Evolutionary conservation across 176 grass and related monocot genomes (phyloP).

Genomic region (Tuctoria greenei): DNA sequence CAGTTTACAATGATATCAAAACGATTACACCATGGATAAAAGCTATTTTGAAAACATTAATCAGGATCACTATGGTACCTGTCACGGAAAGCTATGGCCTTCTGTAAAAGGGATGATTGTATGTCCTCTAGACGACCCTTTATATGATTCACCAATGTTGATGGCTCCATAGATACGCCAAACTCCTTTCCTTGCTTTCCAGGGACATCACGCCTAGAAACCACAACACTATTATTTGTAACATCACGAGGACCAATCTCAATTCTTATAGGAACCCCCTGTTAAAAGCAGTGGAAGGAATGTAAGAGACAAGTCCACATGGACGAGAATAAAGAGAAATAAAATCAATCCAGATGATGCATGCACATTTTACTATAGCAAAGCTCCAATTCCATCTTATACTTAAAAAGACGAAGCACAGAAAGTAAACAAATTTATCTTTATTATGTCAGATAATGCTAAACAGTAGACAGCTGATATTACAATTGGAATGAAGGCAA

Average conservation of each 20-base stretch:
- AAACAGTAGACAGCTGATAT: not conserved
- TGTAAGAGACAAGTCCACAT: constrained; percentile 13
- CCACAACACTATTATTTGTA: constrained; percentile 67
- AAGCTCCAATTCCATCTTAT: not conserved
- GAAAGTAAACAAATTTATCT: not conserved
- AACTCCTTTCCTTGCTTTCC: constrained; percentile 97
- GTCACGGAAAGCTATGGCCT: constrained; percentile 85
- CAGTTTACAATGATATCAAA: not conserved
- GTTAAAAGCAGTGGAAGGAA: constrained; percentile 34
- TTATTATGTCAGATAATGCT: not conserved
- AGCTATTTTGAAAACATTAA: not conserved
- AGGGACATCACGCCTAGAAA: constrained; percentile 85
- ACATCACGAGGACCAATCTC: constrained; percentile 93
- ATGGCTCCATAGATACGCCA: constrained; percentile 84
- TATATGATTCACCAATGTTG: constrained; percentile 65
- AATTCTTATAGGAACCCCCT: constrained; percentile 86
- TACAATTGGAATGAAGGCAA: not conserved
- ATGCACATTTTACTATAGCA: not conserved
- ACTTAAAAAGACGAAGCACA: not conserved
- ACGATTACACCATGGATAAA: not conserved
- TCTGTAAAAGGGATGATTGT: constrained; percentile 77
- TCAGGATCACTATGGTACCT: constrained; percentile 50
- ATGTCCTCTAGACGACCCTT: constrained; percentile 87
- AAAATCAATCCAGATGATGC: not conserved
- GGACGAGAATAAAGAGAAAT: not conserved